Percentiles rank a stretch among this genome's conserved stretches.
Evolutionary conservation across 768 basidiomycete species (phyloP).

Genomic region (Leucogyrophana mollusca): DNA sequence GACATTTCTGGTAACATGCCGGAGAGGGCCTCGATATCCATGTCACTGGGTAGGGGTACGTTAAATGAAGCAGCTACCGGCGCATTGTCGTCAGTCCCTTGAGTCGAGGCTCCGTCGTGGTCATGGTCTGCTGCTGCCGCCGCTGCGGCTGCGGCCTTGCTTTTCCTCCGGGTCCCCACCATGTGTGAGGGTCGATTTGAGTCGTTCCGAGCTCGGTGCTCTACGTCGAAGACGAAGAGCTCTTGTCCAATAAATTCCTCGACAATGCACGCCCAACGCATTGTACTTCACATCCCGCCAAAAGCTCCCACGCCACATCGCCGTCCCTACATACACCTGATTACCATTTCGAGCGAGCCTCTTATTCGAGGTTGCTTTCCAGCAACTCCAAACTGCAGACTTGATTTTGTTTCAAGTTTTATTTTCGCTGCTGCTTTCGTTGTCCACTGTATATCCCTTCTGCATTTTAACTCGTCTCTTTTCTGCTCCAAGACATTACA

Average conservation of each 20-base stretch:
- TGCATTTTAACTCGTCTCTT: neutral
- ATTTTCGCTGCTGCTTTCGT: neutral
- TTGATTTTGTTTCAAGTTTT: neutral
- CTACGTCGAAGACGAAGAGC: conserved; percentile 36
- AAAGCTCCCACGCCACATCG: conserved; percentile 18
- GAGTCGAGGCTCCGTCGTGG: conserved; percentile 31
- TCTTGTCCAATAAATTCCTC: conserved; percentile 10
- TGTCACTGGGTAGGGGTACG: conserved; percentile 61
- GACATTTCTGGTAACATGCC: conserved; percentile 61
- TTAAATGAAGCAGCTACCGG: conserved; percentile 22
- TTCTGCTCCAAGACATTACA: neutral
- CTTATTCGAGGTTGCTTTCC: too few species aligned
- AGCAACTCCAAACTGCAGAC: neutral
- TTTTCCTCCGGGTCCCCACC: conserved; percentile 61
- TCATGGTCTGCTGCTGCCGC: conserved; percentile 26
- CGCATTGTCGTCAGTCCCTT: conserved; percentile 35
- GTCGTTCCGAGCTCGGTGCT: conserved; percentile 26
- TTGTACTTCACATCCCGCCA: conserved; percentile 3
- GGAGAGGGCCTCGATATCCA: conserved; percentile 61
- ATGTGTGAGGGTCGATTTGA: conserved; percentile 27
- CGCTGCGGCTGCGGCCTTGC: conserved; percentile 49
- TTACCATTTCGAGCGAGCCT: neutral
- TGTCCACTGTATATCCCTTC: too few species aligned
- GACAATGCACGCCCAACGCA: conserved; percentile 6
- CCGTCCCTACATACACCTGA: neutral